These are phyloP conservation scores for Nannochloropsis salina DNA, from an alignment of 108 stramenopile genomes.

Conservation along the genomic window DNA sequence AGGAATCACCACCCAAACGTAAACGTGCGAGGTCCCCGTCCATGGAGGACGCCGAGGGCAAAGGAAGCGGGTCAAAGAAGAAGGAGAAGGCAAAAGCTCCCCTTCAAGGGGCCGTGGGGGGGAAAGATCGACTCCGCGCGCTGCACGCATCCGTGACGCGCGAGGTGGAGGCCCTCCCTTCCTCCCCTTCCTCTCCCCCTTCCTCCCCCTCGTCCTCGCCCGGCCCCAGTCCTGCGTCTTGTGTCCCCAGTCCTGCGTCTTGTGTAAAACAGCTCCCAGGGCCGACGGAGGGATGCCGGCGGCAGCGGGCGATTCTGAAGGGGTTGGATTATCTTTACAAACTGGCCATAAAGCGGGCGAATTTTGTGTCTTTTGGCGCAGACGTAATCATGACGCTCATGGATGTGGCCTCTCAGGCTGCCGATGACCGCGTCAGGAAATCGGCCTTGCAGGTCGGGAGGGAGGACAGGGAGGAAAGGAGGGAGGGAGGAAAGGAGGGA, in stretches of 20 bases:
- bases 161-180: not conserved
- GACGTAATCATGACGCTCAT: not conserved
- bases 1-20: no score
- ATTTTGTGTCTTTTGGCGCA: not conserved
- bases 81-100: no score
- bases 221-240: not conserved
- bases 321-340: not conserved
- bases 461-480: no score
- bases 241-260: not conserved
- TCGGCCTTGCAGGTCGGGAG: no score
- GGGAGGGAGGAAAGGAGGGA: no score
- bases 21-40: no score
- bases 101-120: no score
- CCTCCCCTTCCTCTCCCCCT: not conserved
- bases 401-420: not conserved
- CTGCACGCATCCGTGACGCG: no score
- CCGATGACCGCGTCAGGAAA: not conserved
- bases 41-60: no score
- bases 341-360: not conserved
- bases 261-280: no score
- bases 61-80: no score
- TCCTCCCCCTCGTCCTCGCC: constrained; percentile 3
- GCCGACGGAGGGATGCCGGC: not conserved
- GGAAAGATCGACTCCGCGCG: no score
- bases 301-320: not conserved